Percentiles rank a stretch among this genome's conserved stretches.
Evolutionary conservation across 2,329 filamentous ascomycete genomes (phyloP).

Genomic region (Corniculantispora saksenae): DNA sequence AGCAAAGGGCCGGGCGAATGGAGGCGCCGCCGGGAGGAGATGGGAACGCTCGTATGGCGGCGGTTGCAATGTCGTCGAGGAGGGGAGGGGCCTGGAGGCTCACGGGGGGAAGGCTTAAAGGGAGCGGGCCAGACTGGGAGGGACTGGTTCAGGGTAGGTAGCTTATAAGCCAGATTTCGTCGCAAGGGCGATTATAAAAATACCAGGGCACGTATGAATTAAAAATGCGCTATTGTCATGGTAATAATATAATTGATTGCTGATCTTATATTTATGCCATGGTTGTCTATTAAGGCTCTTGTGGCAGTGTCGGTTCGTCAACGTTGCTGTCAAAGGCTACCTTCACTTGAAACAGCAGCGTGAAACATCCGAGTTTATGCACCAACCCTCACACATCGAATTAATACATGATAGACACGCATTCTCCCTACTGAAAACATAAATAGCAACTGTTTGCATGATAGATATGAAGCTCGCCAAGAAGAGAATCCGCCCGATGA

Average conservation of each 20-base stretch:
- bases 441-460: background rate
- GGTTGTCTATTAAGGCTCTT: background rate
- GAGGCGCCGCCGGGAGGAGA: background rate
- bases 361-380: background rate
- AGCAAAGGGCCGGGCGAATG: background rate
- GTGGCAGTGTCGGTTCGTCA: background rate
- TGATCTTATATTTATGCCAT: background rate
- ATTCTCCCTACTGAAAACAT: background rate
- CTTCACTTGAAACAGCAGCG: background rate
- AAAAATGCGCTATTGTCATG: background rate
- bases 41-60: slow-evolving; percentile 5
- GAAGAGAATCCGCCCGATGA: background rate
- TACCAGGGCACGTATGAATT: background rate
- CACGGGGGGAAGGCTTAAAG: background rate
- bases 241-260: background rate
- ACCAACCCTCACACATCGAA: background rate
- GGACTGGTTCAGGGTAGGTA: background rate
- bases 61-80: background rate
- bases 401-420: background rate
- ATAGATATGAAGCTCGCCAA: background rate
- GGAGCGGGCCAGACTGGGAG: background rate
- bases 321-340: background rate
- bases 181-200: background rate
- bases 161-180: background rate
- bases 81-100: background rate